These are phyloP conservation scores for Aspergillus pseudoglaucus DNA, from an alignment of 2,329 filamentous ascomycete species.

Conservation along the genomic window DNA sequence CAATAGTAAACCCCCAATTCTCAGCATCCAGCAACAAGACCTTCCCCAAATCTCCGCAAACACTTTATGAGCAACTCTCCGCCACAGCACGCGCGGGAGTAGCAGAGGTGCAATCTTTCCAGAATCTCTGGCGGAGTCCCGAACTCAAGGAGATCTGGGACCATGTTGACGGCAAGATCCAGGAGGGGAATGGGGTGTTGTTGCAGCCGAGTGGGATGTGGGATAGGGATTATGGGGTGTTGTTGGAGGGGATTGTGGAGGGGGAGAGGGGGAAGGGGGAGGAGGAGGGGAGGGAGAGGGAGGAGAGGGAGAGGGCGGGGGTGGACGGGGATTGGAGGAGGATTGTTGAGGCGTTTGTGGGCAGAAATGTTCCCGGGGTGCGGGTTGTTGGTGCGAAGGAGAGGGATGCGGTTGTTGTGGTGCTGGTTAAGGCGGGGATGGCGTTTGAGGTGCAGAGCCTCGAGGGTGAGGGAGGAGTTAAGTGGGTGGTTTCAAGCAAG, in stretches of 20 bases:
- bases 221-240: slow-evolving; percentile 34
- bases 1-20: slow-evolving; percentile 28
- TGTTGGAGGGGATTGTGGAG: slow-evolving; percentile 26
- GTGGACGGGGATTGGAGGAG: slow-evolving; percentile 27
- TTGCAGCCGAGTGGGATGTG: slow-evolving; percentile 34
- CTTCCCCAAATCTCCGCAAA: slow-evolving; percentile 27
- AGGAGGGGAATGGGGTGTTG: slow-evolving; percentile 31
- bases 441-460: slow-evolving; percentile 25
- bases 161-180: slow-evolving; percentile 29
- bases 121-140: slow-evolving; percentile 33
- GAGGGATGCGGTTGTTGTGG: slow-evolving; percentile 19
- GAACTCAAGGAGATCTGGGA: slow-evolving; percentile 36
- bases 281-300: slow-evolving; percentile 17
- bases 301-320: slow-evolving; percentile 24
- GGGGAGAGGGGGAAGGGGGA: slow-evolving; percentile 23
- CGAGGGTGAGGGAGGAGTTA: slow-evolving; percentile 12
- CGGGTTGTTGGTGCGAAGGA: slow-evolving; percentile 19
- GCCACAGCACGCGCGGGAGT: slow-evolving; percentile 30
- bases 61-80: slow-evolving; percentile 29
- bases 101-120: slow-evolving; percentile 33
- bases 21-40: slow-evolving; percentile 6
- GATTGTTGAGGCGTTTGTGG: slow-evolving; percentile 26
- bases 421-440: slow-evolving; percentile 28
- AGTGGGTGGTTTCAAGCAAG: slow-evolving; percentile 31
- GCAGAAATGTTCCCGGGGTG: slow-evolving; percentile 23